Evolutionary conservation across 2,329 filamentous ascomycete species (phyloP).

Genomic region (Claviceps maximensis): DNA sequence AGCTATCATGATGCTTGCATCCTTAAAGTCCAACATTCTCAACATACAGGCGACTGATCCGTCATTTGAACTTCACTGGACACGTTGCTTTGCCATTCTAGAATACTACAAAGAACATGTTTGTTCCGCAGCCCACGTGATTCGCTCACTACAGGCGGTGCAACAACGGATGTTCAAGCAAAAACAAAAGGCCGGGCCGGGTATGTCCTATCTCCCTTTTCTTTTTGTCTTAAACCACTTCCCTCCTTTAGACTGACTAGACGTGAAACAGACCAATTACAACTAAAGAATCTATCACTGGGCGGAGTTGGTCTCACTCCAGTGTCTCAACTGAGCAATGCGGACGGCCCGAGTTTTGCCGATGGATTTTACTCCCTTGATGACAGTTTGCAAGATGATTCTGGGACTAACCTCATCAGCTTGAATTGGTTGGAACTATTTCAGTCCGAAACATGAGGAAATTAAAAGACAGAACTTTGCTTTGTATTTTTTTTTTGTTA

Average conservation of each 20-base stretch:
- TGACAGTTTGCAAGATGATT: not conserved
- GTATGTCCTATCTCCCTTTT: not conserved
- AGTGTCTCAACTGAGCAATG: not conserved
- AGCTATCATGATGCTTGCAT: not conserved
- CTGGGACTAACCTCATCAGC: not conserved
- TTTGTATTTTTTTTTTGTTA: not conserved
- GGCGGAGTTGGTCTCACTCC: not conserved
- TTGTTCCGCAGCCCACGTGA: not conserved
- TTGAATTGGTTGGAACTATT: constrained; percentile 2
- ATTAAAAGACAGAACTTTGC: too few relatives aligned
- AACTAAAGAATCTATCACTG: not conserved
- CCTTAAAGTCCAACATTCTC: not conserved
- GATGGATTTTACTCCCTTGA: not conserved
- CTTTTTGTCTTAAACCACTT: too few relatives aligned
- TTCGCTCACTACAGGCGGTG: not conserved
- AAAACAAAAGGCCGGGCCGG: not conserved
- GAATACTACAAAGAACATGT: constrained; percentile 1
- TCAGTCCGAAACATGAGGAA: not conserved
- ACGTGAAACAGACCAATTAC: not conserved
- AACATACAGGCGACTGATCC: not conserved
- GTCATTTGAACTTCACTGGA: constrained; percentile 1
- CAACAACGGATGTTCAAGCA: constrained; percentile 2
- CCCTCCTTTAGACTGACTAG: not conserved
- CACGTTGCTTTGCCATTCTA: not conserved
- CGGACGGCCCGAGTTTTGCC: not conserved